Percentiles rank a stretch among this genome's conserved stretches.
These are phyloP conservation scores for Sequoia sempervirens DNA, from an alignment of 75 land plant genomes.

Conservation along the genomic window DNA sequence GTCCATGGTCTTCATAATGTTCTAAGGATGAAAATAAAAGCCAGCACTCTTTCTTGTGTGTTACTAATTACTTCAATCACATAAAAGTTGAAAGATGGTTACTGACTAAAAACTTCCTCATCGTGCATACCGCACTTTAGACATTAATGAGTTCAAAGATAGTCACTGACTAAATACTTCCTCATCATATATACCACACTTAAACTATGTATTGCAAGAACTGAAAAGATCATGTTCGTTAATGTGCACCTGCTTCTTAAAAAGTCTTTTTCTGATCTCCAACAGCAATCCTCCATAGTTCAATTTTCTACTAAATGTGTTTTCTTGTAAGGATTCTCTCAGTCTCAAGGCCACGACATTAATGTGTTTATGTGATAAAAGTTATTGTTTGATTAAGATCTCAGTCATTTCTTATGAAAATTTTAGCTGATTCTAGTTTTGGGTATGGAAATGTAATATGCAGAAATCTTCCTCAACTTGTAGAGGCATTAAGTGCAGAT, in stretches of 20 bases:
- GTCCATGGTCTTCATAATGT: too few species aligned
- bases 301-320: neutral
- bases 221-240: neutral
- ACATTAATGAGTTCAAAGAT: too few species aligned
- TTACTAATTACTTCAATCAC: neutral
- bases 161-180: too few species aligned
- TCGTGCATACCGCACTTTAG: neutral
- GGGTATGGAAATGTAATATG: neutral
- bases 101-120: neutral
- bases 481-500: constrained; percentile 81
- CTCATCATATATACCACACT: too few species aligned
- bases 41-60: too few species aligned
- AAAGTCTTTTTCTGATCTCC: neutral
- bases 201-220: too few species aligned
- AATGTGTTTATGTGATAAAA: neutral
- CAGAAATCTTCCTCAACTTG: constrained; percentile 70
- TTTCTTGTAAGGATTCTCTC: neutral
- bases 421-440: neutral
- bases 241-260: neutral
- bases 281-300: neutral
- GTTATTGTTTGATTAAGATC: neutral
- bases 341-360: neutral
- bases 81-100: neutral
- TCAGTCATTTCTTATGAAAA: neutral
- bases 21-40: too few species aligned